Percentiles rank a stretch among this genome's conserved stretches.
These are phyloP conservation scores for Hydrangea macrophylla DNA, from an alignment of 148 eudicot genomes.

Conservation along the genomic window DNA sequence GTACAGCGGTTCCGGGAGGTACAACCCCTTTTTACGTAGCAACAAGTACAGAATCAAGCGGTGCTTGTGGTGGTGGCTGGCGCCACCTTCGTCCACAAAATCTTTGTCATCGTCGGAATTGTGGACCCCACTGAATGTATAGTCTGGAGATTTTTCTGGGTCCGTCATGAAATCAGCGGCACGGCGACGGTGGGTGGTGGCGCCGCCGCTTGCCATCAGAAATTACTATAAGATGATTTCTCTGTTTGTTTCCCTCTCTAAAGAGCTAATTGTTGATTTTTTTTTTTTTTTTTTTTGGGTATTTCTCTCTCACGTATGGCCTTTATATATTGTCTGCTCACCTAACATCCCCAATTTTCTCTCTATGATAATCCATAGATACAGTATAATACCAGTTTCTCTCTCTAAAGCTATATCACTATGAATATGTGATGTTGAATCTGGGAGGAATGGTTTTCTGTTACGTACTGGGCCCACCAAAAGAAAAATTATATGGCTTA, in stretches of 20 bases:
- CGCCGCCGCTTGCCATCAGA: constrained; percentile 34
- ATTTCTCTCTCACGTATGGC: background rate
- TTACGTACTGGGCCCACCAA: too few species aligned
- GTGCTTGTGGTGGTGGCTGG: constrained; percentile 5
- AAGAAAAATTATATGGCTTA: too few species aligned
- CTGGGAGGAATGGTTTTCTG: too few species aligned
- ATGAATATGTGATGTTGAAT: too few species aligned
- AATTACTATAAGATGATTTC: background rate
- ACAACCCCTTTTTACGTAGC: constrained; percentile 10
- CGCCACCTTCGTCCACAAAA: background rate
- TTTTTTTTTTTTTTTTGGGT: too few species aligned
- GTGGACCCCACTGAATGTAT: background rate
- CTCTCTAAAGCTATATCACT: too few species aligned
- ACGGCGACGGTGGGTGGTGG: constrained; percentile 49
- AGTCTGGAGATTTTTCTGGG: background rate
- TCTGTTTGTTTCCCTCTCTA: background rate
- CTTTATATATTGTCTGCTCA: too few species aligned
- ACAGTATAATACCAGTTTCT: background rate
- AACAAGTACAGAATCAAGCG: constrained; percentile 15
- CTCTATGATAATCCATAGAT: too few species aligned
- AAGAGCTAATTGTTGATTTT: background rate
- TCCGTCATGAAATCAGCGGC: constrained; percentile 26
- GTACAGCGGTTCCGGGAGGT: constrained; percentile 13
- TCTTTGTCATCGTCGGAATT: background rate
- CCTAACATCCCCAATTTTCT: too few species aligned